Evolutionary conservation across 345 rosid species (phyloP).

Genomic region (Hibiscus tridactylites): DNA sequence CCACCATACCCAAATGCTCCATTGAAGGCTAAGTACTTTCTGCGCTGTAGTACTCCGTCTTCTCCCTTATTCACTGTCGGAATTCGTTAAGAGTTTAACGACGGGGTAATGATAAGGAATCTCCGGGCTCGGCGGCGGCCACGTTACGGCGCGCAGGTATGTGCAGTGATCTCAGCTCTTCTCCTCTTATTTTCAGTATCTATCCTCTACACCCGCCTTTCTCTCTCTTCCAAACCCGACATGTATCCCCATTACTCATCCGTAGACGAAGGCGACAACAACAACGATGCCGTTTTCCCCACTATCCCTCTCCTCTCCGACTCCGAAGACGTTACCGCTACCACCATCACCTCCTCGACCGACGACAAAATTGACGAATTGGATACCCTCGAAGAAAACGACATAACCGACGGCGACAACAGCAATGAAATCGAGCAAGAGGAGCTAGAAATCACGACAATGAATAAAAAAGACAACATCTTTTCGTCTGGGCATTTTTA

Average conservation of each 20-base stretch:
- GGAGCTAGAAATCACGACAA: constrained; percentile 16
- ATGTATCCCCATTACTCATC: constrained; percentile 9
- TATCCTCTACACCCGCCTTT: constrained; percentile 78
- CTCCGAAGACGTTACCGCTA: constrained; percentile 27
- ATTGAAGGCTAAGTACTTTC: neutral
- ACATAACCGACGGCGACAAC: constrained; percentile 13
- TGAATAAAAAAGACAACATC: constrained; percentile 19
- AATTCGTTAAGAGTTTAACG: neutral
- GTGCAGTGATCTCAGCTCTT: constrained; percentile 66
- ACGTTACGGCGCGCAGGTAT: constrained; percentile 60
- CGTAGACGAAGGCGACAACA: neutral
- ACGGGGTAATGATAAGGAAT: constrained; percentile 27
- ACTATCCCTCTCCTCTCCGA: constrained; percentile 42
- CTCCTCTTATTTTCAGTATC: constrained; percentile 81
- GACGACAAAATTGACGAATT: constrained; percentile 75
- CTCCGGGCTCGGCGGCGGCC: constrained; percentile 76
- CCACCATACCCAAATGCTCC: neutral
- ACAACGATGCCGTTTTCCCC: constrained; percentile 22
- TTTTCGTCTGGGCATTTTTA: constrained; percentile 46
- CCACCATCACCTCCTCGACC: neutral
- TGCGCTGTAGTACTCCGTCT: neutral
- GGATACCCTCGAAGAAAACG: constrained; percentile 56
- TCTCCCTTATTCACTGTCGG: neutral
- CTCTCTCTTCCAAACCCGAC: constrained; percentile 37
- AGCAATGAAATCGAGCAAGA: constrained; percentile 28